phyloP scores from a whole-genome alignment of 176 grass and related monocot genomes.

The Triticum dicoccoides region DNA sequence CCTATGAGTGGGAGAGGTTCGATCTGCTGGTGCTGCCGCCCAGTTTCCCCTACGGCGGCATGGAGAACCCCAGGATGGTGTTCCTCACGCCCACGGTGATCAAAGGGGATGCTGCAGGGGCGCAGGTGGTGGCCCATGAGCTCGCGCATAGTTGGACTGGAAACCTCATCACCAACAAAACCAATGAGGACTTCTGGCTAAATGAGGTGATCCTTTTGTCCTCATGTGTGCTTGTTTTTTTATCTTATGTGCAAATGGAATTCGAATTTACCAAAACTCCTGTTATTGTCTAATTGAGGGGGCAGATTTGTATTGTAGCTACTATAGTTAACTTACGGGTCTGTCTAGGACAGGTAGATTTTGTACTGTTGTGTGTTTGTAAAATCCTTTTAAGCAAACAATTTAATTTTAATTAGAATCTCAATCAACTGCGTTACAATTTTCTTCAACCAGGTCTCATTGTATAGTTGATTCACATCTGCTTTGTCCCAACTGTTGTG shows the following conservation, averaged over 20 bases:
- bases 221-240: neutral
- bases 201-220: conserved; percentile 57
- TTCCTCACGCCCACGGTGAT: conserved; percentile 84
- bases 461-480: neutral
- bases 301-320: neutral
- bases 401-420: neutral
- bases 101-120: conserved; percentile 73
- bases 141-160: conserved; percentile 94
- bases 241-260: neutral
- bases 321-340: neutral
- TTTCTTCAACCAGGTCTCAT: neutral
- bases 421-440: neutral
- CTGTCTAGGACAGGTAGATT: too few relatives aligned
- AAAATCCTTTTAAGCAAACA: neutral
- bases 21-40: conserved; percentile 84
- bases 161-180: conserved; percentile 96
- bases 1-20: conserved; percentile 92
- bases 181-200: conserved; percentile 95
- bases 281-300: neutral
- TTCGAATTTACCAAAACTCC: neutral
- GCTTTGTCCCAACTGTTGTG: neutral
- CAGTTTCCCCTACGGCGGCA: conserved; percentile 90
- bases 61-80: conserved; percentile 97
- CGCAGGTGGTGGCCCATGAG: conserved; percentile 87
- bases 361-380: neutral